A percentile compares a stretch with the other conserved stretches of the same genome.
phyloP scores from a whole-genome alignment of 441 rosid species.

The Croton laevigatus region DNA sequence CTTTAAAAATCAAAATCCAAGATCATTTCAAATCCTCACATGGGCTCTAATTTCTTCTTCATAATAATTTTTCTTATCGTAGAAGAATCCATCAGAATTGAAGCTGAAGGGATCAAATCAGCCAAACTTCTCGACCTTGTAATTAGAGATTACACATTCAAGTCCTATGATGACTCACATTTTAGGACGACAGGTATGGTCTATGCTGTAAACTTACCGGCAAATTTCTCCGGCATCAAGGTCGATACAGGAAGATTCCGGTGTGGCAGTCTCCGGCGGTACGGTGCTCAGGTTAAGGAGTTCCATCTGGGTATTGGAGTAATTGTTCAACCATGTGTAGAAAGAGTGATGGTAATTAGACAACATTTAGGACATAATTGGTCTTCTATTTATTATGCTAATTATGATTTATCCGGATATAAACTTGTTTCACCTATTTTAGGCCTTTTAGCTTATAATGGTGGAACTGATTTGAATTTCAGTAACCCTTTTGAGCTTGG shows the following conservation, averaged over 20 bases:
- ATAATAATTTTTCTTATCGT: constrained; percentile 37
- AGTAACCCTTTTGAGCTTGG: constrained; percentile 54
- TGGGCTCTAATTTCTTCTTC: constrained; percentile 46
- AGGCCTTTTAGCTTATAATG: constrained; percentile 73
- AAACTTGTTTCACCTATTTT: constrained; percentile 71
- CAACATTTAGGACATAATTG: constrained; percentile 71
- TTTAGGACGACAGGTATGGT: constrained; percentile 65
- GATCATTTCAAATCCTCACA: constrained; percentile 25
- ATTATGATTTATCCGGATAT: constrained; percentile 68
- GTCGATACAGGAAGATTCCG: constrained; percentile 62
- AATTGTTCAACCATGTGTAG: constrained; percentile 64
- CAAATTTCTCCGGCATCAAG: constrained; percentile 67
- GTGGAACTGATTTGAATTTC: constrained; percentile 44
- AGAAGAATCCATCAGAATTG: constrained; percentile 26
- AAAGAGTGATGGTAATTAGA: constrained; percentile 71
- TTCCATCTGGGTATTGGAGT: constrained; percentile 64
- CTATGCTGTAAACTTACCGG: constrained; percentile 54
- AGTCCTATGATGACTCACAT: constrained; percentile 37
- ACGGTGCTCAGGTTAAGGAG: constrained; percentile 72
- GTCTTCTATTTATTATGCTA: constrained; percentile 63
- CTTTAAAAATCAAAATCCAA: constrained; percentile 14
- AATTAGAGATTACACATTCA: constrained; percentile 69
- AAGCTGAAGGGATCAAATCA: constrained; percentile 50
- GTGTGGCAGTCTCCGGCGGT: constrained; percentile 77
- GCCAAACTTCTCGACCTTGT: constrained; percentile 59